Evolutionary conservation across 2,329 filamentous ascomycete genomes (phyloP).

Genomic region (Verticillium tricorpus): DNA sequence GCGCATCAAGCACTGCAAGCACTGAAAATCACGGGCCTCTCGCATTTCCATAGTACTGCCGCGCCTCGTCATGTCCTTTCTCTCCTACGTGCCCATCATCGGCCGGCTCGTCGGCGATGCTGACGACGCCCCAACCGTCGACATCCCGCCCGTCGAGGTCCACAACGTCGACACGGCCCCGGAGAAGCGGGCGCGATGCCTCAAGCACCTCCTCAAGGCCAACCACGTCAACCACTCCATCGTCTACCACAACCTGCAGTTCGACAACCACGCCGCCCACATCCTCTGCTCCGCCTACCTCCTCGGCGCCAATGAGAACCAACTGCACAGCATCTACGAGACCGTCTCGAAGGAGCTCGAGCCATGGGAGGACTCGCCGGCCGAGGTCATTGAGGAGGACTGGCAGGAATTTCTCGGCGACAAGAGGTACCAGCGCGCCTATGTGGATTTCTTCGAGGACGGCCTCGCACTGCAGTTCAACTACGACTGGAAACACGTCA

Average conservation of each 20-base stretch:
- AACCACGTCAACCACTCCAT: constrained; percentile 91
- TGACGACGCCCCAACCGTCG: constrained; percentile 31
- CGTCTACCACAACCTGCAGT: constrained; percentile 68
- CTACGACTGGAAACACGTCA: constrained; percentile 80
- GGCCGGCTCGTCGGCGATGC: constrained; percentile 28
- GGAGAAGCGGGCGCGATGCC: constrained; percentile 73
- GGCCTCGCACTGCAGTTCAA: constrained; percentile 66
- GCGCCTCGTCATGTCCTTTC: constrained; percentile 28
- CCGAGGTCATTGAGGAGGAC: constrained; percentile 76
- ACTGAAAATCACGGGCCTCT: background rate
- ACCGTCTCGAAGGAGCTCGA: constrained; percentile 66
- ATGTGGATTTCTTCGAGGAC: constrained; percentile 94
- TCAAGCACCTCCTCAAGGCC: constrained; percentile 86
- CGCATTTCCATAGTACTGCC: background rate
- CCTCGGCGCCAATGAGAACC: constrained; percentile 67
- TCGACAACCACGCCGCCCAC: constrained; percentile 81
- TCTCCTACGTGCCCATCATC: constrained; percentile 37
- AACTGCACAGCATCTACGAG: constrained; percentile 80
- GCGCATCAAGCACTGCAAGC: background rate
- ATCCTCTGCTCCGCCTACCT: constrained; percentile 82
- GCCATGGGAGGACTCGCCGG: constrained; percentile 77
- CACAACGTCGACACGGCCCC: constrained; percentile 76
- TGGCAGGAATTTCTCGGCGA: constrained; percentile 84
- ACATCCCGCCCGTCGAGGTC: constrained; percentile 64
- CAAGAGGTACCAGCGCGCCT: constrained; percentile 79